phyloP scores from a whole-genome alignment of 2,329 filamentous ascomycete species.

The Aspergillus awamori region DNA sequence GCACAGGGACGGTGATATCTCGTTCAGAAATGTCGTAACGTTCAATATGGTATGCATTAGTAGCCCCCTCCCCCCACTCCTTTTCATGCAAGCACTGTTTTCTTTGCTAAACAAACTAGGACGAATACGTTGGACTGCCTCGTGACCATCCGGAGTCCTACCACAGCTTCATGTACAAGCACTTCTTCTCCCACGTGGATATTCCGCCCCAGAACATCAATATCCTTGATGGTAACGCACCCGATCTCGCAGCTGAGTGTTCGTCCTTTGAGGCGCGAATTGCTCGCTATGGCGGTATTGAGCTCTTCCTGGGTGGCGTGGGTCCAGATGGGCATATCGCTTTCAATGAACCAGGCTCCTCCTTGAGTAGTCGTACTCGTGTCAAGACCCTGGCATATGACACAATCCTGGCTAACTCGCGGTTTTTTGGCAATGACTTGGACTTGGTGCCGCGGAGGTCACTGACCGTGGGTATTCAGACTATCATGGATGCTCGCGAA shows the following conservation, averaged over 20 bases:
- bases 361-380: slow-evolving; percentile 73
- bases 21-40: slow-evolving; percentile 84
- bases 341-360: slow-evolving; percentile 87
- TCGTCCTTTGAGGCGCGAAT: slow-evolving; percentile 79
- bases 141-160: slow-evolving; percentile 84
- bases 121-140: slow-evolving; percentile 84
- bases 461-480: slow-evolving; percentile 81
- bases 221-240: slow-evolving; percentile 79
- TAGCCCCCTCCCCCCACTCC: neutral
- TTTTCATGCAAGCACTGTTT: neutral
- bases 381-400: slow-evolving; percentile 88
- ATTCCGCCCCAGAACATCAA: slow-evolving; percentile 80
- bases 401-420: slow-evolving; percentile 81
- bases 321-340: slow-evolving; percentile 86
- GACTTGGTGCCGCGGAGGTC: slow-evolving; percentile 77
- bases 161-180: slow-evolving; percentile 90
- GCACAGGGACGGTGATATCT: slow-evolving; percentile 60
- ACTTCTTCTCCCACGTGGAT: slow-evolving; percentile 86
- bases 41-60: slow-evolving; percentile 77
- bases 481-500: slow-evolving; percentile 77
- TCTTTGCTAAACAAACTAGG: slow-evolving; percentile 49
- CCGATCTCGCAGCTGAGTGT: slow-evolving; percentile 75
- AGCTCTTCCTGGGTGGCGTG: slow-evolving; percentile 82
- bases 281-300: slow-evolving; percentile 73
- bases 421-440: slow-evolving; percentile 79